Percentiles rank a stretch among this genome's conserved stretches.
phyloP scores from a whole-genome alignment of 176 grass and related monocot species.

The Areca catechu region DNA sequence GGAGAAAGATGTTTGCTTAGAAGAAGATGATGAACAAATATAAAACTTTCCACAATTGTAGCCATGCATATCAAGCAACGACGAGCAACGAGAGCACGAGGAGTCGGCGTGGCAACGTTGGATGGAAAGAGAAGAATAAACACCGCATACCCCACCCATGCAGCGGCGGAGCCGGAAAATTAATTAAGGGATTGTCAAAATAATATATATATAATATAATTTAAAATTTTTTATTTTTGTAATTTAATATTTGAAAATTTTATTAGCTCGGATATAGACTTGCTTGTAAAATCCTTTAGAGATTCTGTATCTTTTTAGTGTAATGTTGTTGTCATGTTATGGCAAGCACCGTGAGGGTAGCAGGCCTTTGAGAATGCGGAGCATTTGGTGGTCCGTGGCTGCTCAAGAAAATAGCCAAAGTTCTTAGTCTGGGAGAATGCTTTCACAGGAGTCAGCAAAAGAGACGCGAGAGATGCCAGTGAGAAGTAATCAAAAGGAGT shows the following conservation, averaged over 20 bases:
- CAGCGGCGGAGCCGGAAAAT: no score
- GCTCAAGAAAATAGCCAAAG: conserved; percentile 1
- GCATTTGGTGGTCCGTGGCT: neutral
- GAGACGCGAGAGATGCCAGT: no score
- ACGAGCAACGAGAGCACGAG: conserved; percentile 4
- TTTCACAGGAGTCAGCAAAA: no score
- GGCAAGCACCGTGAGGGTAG: conserved; percentile 9
- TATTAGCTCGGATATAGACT: no score
- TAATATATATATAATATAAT: no score
- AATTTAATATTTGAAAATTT: no score
- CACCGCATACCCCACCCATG: neutral
- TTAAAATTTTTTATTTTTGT: no score
- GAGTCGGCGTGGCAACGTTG: neutral
- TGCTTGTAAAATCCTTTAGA: no score
- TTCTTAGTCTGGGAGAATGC: no score
- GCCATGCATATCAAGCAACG: neutral
- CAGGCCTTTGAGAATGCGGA: neutral
- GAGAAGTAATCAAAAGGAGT: no score
- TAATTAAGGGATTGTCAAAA: no score
- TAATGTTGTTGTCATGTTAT: conserved; percentile 13
- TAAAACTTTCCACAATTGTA: neutral
- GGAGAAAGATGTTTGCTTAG: no score
- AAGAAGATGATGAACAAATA: conserved; percentile 6
- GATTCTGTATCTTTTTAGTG: neutral
- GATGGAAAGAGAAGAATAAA: neutral